A percentile compares a stretch with the other conserved stretches of the same genome.
These are phyloP conservation scores for Penicillium malachiteum DNA, from an alignment of 495 filamentous ascomycete species.

Conservation along the genomic window DNA sequence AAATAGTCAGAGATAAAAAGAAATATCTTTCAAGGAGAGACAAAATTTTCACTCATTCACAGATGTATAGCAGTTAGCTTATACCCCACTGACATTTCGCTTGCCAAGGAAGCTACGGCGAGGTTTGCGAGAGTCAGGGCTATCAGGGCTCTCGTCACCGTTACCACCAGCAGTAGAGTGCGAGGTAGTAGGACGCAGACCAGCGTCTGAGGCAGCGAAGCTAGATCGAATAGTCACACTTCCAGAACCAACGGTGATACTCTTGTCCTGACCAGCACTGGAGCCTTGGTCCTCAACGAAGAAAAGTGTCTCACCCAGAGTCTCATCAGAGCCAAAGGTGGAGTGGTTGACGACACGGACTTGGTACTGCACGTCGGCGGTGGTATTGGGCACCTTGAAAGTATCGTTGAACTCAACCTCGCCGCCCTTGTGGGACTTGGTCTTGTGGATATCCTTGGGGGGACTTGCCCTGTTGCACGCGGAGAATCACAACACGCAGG, in stretches of 20 bases:
- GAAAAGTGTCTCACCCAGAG: slow-evolving; percentile 81
- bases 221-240: slow-evolving; percentile 65
- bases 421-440: slow-evolving; percentile 67
- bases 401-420: slow-evolving; percentile 70
- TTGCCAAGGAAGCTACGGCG: slow-evolving; percentile 59
- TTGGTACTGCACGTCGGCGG: slow-evolving; percentile 83
- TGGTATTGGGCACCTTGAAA: slow-evolving; percentile 68
- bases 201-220: slow-evolving; percentile 45
- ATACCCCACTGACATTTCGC: slow-evolving; percentile 47
- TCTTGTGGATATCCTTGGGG: slow-evolving; percentile 80
- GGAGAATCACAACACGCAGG: slow-evolving; percentile 73
- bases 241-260: slow-evolving; percentile 66
- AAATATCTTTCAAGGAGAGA: slow-evolving; percentile 1
- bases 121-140: slow-evolving; percentile 50
- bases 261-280: slow-evolving; percentile 65
- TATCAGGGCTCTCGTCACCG: slow-evolving; percentile 57
- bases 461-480: slow-evolving; percentile 60
- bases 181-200: slow-evolving; percentile 37
- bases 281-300: slow-evolving; percentile 81
- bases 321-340: slow-evolving; percentile 75
- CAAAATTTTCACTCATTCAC: neutral
- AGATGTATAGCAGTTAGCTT: neutral
- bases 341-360: slow-evolving; percentile 80
- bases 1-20: slow-evolving; percentile 4
- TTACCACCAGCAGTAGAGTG: slow-evolving; percentile 37